phyloP scores from a whole-genome alignment of 2,329 filamentous ascomycete species.

The Penicillium sp. region DNA sequence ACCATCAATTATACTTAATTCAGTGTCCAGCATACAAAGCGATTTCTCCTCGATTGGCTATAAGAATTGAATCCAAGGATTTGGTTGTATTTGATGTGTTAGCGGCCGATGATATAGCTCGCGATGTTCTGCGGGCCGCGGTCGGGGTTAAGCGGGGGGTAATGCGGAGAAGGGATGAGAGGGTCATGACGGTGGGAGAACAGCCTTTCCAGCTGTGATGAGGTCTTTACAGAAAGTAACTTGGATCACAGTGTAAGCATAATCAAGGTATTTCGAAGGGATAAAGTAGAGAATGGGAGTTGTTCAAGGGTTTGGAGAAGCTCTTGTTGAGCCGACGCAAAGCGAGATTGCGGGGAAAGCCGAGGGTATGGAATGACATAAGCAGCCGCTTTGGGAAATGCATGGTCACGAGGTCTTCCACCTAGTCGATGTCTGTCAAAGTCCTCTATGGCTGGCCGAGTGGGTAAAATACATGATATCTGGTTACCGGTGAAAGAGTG shows the following conservation, averaged over 20 bases:
- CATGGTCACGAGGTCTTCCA: not conserved
- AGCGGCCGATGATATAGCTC: constrained; percentile 33
- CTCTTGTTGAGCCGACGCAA: constrained; percentile 37
- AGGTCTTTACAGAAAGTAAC: not conserved
- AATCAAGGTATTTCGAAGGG: constrained; percentile 3
- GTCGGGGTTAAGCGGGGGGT: constrained; percentile 36
- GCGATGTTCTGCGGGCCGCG: constrained; percentile 29
- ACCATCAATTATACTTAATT: not conserved
- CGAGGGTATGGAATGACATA: constrained; percentile 9
- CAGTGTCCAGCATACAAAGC: constrained; percentile 58
- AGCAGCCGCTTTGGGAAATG: constrained; percentile 1
- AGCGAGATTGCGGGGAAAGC: constrained; percentile 40
- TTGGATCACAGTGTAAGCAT: constrained; percentile 13
- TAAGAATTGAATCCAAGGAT: constrained; percentile 74
- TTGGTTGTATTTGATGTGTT: constrained; percentile 29
- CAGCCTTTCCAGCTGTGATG: constrained; percentile 13
- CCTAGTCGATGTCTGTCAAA: not conserved
- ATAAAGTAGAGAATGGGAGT: constrained; percentile 8
- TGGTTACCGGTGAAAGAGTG: not conserved
- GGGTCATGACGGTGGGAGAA: constrained; percentile 31
- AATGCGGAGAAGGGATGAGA: constrained; percentile 44
- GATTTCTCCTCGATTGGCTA: constrained; percentile 96
- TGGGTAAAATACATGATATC: not conserved
- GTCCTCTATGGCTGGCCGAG: not conserved
- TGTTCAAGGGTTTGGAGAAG: constrained; percentile 11